Percentiles rank a stretch among this genome's conserved stretches.
Evolutionary conservation across 306 rosid genomes (phyloP).

Genomic region (Malus domestica): ASM211411v1 NC_041789.1:15217501-15218000

Average conservation of each 20-base stretch:
- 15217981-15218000: too few species aligned
- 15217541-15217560: slow-evolving; percentile 78
- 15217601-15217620: slow-evolving; percentile 1
- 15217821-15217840: neutral
- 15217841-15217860: neutral
- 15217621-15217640: neutral
- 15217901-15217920: neutral
- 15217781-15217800: neutral
- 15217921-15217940: too few species aligned
- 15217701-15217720: neutral
- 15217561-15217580: slow-evolving; percentile 64
- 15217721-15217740: neutral
- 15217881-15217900: neutral
- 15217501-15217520: slow-evolving; percentile 68
- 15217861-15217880: neutral
- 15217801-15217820: neutral
- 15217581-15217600: slow-evolving; percentile 33
- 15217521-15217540: slow-evolving; percentile 84
- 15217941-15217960: too few species aligned
- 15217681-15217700: neutral
- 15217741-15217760: neutral
- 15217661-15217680: neutral
- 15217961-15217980: too few species aligned
- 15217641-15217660: neutral
- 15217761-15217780: neutral